A percentile compares a stretch with the other conserved stretches of the same genome.
phyloP scores from a whole-genome alignment of 1,284 basidiomycete species.

The Cutaneotrichosporon cavernicola region DNA sequence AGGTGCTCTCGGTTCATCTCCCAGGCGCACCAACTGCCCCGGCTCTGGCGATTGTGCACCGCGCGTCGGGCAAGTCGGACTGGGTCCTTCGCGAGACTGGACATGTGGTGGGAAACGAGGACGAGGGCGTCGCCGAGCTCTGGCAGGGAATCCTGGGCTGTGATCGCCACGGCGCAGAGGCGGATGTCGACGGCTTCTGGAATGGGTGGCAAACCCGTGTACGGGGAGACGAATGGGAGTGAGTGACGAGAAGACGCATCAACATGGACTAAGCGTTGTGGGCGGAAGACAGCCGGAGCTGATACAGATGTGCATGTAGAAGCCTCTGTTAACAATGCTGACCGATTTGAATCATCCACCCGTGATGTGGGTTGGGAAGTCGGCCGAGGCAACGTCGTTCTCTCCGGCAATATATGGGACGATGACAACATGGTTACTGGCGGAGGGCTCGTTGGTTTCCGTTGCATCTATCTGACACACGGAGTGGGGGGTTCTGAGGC shows the following conservation, averaged over 20 bases:
- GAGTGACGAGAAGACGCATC: background rate
- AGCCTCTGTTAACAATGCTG: no score
- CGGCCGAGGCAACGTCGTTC: no score
- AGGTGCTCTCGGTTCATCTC: conserved; percentile 37
- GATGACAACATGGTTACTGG: no score
- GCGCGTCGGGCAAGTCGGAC: conserved; percentile 29
- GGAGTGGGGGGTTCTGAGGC: no score
- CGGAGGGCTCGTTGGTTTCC: no score
- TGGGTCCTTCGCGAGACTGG: conserved; percentile 41
- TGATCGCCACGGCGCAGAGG: conserved; percentile 26
- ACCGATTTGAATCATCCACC: no score
- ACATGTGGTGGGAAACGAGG: conserved; percentile 39
- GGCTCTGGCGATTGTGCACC: conserved; percentile 35
- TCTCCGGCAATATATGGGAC: no score
- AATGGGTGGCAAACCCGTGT: conserved; percentile 27
- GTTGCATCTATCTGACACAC: no score
- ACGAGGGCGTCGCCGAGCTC: conserved; percentile 30
- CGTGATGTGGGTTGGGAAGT: no score
- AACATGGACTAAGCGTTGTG: background rate
- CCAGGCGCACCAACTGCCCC: conserved; percentile 25
- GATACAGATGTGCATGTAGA: background rate
- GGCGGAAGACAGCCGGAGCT: background rate
- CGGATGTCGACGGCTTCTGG: conserved; percentile 30
- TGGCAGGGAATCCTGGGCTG: conserved; percentile 44
- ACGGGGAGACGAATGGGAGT: conserved; percentile 1